Evolutionary conservation across 306 rosid species (phyloP).

Genomic region (Lathyrus oleraceus): DNA sequence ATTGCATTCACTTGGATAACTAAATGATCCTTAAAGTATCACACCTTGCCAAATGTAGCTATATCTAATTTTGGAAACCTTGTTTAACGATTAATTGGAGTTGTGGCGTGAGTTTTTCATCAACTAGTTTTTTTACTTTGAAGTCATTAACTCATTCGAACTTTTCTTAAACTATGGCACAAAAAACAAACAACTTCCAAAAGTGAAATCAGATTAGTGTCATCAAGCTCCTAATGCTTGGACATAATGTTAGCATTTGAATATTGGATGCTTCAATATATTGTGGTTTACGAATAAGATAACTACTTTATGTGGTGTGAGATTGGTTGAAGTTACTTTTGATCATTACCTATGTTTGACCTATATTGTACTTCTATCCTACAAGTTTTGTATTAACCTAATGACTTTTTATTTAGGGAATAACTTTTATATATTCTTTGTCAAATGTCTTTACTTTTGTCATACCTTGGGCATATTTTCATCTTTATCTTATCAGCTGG

Average conservation of each 20-base stretch:
- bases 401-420: background rate
- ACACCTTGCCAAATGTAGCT: background rate
- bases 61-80: background rate
- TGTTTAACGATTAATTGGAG: background rate
- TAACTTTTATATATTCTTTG: background rate
- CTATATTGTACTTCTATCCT: background rate
- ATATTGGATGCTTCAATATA: too few species aligned
- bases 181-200: background rate
- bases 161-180: background rate
- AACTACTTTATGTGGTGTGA: too few species aligned
- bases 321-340: background rate
- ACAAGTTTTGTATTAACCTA: conserved; percentile 5
- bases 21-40: background rate
- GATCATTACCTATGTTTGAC: background rate
- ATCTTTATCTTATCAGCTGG: conserved; percentile 11
- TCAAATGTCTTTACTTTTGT: background rate
- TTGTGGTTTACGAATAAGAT: too few species aligned
- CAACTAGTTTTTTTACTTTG: background rate
- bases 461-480: background rate
- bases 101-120: background rate
- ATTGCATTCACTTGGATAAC: background rate
- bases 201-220: background rate
- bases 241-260: background rate
- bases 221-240: background rate
- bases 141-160: too few species aligned